phyloP scores from a whole-genome alignment of 2,329 filamentous ascomycete species.

The Albifimbria verrucaria region DNA sequence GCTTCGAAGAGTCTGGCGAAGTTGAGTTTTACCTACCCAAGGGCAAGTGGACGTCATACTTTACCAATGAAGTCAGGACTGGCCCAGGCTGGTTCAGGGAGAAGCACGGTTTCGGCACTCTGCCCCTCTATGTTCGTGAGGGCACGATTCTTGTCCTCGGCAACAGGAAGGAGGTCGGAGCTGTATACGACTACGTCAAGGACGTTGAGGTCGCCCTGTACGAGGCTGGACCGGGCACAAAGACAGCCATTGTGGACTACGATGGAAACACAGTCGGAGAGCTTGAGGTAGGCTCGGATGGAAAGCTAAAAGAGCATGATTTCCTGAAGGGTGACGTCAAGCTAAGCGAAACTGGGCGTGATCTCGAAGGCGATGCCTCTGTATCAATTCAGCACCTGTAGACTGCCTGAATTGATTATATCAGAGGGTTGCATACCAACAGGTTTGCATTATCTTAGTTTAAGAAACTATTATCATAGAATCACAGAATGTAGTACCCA shows the following conservation, averaged over 20 bases:
- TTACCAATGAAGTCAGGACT: slow-evolving; percentile 45
- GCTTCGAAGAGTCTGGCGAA: slow-evolving; percentile 60
- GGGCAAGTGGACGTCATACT: slow-evolving; percentile 45
- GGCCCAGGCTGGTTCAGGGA: slow-evolving; percentile 58
- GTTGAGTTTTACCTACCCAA: slow-evolving; percentile 63
- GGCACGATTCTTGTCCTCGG: slow-evolving; percentile 47
- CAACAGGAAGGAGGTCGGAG: slow-evolving; percentile 32
- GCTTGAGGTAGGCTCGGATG: slow-evolving; percentile 35
- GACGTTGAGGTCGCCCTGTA: slow-evolving; percentile 48
- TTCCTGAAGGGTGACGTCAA: slow-evolving; percentile 35
- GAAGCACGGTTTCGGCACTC: slow-evolving; percentile 53
- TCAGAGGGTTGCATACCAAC: neutral
- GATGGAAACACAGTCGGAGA: slow-evolving; percentile 38
- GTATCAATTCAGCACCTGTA: slow-evolving; percentile 21
- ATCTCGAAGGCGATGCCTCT: slow-evolving; percentile 20
- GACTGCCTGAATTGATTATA: neutral
- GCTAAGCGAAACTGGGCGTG: slow-evolving; percentile 17
- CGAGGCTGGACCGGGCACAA: slow-evolving; percentile 36
- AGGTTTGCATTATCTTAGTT: neutral
- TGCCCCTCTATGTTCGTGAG: slow-evolving; percentile 58
- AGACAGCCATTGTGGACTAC: slow-evolving; percentile 37
- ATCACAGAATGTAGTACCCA: too few species aligned
- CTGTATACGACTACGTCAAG: slow-evolving; percentile 44
- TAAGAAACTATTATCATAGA: too few species aligned
- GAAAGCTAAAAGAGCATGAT: slow-evolving; percentile 35